phyloP scores from a whole-genome alignment of 2,329 filamentous ascomycete species.

The Penicillium sp. region DNA sequence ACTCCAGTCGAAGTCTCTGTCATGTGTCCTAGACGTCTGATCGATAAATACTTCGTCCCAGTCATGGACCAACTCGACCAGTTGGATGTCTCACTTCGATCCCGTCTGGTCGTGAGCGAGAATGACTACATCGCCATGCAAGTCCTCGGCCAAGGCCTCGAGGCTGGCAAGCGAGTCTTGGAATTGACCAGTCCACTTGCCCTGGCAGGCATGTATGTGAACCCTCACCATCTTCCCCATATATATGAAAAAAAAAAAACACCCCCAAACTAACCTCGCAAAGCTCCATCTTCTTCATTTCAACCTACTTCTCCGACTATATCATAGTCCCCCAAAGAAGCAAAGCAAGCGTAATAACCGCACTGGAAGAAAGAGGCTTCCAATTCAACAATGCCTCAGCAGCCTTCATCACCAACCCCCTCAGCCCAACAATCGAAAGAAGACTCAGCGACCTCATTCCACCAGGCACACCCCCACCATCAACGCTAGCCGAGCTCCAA shows the following conservation, averaged over 20 bases:
- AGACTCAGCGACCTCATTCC: slow-evolving; percentile 27
- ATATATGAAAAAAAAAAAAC: not conserved
- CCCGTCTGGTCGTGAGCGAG: slow-evolving; percentile 68
- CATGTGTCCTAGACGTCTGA: slow-evolving; percentile 76
- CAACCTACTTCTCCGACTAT: slow-evolving; percentile 96
- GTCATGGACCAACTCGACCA: slow-evolving; percentile 63
- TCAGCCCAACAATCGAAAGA: slow-evolving; percentile 30
- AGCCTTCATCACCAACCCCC: slow-evolving; percentile 62
- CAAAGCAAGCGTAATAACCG: slow-evolving; percentile 69
- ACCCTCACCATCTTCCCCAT: not conserved
- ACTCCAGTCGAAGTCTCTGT: slow-evolving; percentile 91
- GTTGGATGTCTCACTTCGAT: slow-evolving; percentile 36
- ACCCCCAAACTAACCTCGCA: slow-evolving; percentile 12
- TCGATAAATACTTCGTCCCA: slow-evolving; percentile 71
- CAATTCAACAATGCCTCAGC: slow-evolving; percentile 70
- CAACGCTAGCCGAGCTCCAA: slow-evolving; percentile 76
- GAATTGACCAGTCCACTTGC: slow-evolving; percentile 89
- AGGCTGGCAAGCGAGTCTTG: slow-evolving; percentile 85
- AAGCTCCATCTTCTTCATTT: slow-evolving; percentile 94
- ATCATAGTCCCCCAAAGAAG: slow-evolving; percentile 81
- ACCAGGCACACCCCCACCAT: slow-evolving; percentile 72
- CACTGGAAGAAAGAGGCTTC: slow-evolving; percentile 76
- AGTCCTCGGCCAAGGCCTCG: slow-evolving; percentile 83
- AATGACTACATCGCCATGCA: slow-evolving; percentile 87
- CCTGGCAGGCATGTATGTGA: slow-evolving; percentile 73